These are phyloP conservation scores for Anthracocystis walkeri DNA, from an alignment of 1,284 basidiomycete genomes.

Conservation along the genomic window DNA sequence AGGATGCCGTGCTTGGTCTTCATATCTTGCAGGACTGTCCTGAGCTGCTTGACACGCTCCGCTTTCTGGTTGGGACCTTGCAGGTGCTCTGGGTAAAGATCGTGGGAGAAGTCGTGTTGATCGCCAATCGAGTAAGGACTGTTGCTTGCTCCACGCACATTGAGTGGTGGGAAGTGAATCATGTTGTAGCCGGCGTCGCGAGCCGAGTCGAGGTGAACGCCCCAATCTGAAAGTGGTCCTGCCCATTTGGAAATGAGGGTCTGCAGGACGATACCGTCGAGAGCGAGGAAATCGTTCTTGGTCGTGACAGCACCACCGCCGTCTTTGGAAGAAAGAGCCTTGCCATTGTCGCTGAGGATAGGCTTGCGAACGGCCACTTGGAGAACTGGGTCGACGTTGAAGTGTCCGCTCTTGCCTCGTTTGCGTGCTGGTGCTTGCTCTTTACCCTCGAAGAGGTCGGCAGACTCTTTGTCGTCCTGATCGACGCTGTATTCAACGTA, in stretches of 20 bases:
- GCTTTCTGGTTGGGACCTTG: slow-evolving; percentile 35
- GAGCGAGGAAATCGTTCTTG: slow-evolving; percentile 39
- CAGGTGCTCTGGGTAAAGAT: slow-evolving; percentile 52
- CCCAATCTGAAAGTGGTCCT: slow-evolving; percentile 59
- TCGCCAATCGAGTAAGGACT: slow-evolving; percentile 64
- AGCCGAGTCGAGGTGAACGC: slow-evolving; percentile 58
- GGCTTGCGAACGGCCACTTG: slow-evolving; percentile 41
- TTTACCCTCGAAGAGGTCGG: slow-evolving; percentile 25
- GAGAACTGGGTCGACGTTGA: slow-evolving; percentile 65
- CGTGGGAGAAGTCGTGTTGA: slow-evolving; percentile 59
- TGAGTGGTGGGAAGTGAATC: slow-evolving; percentile 64
- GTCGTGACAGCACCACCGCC: slow-evolving; percentile 48
- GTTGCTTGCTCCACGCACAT: slow-evolving; percentile 60
- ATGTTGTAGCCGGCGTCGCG: slow-evolving; percentile 65
- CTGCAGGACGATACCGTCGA: slow-evolving; percentile 62
- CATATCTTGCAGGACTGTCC: slow-evolving; percentile 34
- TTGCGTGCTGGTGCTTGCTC: slow-evolving; percentile 21
- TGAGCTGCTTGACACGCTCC: slow-evolving; percentile 49
- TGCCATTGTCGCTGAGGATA: slow-evolving; percentile 45
- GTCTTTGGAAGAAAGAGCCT: slow-evolving; percentile 29
- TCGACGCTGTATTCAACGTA: slow-evolving; percentile 61
- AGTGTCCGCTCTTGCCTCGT: slow-evolving; percentile 57
- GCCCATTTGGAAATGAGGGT: slow-evolving; percentile 66
- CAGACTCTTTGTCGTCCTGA: slow-evolving; percentile 18
- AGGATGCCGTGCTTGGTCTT: slow-evolving; percentile 60